phyloP scores from a whole-genome alignment of 1,284 basidiomycete species.

The Naganishia sp. region DNA sequence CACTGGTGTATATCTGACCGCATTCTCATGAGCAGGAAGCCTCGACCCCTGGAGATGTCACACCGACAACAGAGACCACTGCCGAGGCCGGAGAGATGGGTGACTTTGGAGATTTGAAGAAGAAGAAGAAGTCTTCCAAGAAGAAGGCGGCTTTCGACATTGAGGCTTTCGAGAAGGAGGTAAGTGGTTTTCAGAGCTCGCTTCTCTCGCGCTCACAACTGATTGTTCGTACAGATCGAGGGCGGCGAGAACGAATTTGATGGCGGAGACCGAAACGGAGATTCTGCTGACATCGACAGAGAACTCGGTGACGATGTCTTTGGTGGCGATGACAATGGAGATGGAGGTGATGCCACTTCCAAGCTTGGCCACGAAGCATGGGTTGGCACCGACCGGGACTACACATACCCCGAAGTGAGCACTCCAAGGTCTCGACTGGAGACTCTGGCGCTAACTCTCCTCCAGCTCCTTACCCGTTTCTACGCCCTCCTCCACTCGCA shows the following conservation, averaged over 20 bases:
- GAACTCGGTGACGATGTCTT: conserved; percentile 85
- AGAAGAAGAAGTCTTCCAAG: conserved; percentile 58
- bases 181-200: conserved; percentile 52
- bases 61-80: conserved; percentile 26
- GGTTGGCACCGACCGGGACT: conserved; percentile 90
- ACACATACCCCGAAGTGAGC: conserved; percentile 84
- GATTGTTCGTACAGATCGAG: conserved; percentile 42
- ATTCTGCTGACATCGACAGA: conserved; percentile 69
- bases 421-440: neutral
- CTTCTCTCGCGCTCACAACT: conserved; percentile 29
- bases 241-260: conserved; percentile 61
- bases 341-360: conserved; percentile 59
- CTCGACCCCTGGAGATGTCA: conserved; percentile 18
- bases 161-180: conserved; percentile 84
- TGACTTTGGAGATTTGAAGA: conserved; percentile 56
- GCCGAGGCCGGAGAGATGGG: conserved; percentile 42
- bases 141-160: conserved; percentile 58
- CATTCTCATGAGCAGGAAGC: conserved; percentile 3
- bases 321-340: conserved; percentile 55
- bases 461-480: conserved; percentile 86
- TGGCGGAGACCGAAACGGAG: conserved; percentile 61
- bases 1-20: neutral
- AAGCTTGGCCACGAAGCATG: conserved; percentile 62
- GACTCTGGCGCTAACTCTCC: conserved; percentile 12
- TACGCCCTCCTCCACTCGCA: conserved; percentile 88